Base-by-base conservation (phyloP, 306 rosid species). In the Vigna angularis region DNA sequence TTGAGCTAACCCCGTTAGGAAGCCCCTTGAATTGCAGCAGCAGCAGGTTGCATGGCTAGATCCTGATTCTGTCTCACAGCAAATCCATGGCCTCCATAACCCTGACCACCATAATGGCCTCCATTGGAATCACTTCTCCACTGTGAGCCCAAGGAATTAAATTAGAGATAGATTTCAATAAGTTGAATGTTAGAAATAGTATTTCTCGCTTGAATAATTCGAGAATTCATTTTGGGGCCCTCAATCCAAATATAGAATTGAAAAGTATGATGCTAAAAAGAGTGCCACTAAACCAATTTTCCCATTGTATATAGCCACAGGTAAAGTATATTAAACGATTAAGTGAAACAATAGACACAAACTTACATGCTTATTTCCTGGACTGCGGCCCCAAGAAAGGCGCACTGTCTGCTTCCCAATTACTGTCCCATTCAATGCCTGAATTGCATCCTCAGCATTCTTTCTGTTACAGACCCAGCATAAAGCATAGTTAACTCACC, bases 371-470 rank as follows among this genome's bases (percentile, higher is more conserved):
- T 91, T 95, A 85, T 90, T 87, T 57, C 92, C 98, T 34, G 97
- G 96, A 64, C 93, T 95, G 82, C 99, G 98, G 59, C 99, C 99
- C 99, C 99, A 95, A 44, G 98, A 92, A 78, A 95, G 99, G 51
- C 99, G 98, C 80, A 95, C 96, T 15, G 96, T 89, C 85, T 95
- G 99, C 87, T 93, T 95, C 70, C 99, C 99, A 58, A 95, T 93
- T 49, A 91, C 85, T 2, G 96, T 88, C 68, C 97, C 99, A 79
- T 90, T 95, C 87, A 95, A 81, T 75, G 78, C 88, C 48, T 95
- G 87, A 68, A 95, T 90, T 73, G 99, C 99, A 58, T 90, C 96
- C 86, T 91, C 99, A n/a, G 99, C 99, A 87, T 86, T 90, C 87
- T 95, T 95, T 81, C 99, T 95, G 82, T 80, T 71, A 86, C 30